Conservation (phyloP, 1,284 basidiomycete genomes). For the Naganishia sp. region DNA sequence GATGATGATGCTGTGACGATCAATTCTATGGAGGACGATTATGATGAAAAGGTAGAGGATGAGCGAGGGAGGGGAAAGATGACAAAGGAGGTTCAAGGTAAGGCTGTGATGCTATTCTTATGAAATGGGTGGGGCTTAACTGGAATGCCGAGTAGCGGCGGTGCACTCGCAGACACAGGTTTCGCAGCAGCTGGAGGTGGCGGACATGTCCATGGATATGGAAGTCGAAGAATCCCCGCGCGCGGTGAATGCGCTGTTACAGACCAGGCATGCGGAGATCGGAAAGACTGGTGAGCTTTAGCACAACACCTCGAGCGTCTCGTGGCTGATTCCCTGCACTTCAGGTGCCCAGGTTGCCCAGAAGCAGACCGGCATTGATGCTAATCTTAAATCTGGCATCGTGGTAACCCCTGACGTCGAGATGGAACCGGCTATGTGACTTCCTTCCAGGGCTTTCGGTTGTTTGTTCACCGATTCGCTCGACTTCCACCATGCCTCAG, state of each 20-base stretch:
- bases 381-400: too few species aligned
- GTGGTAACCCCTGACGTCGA: too few species aligned
- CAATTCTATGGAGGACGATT: conserved; percentile 26
- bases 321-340: too few species aligned
- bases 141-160: not conserved
- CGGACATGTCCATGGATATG: conserved; percentile 12
- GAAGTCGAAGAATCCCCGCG: conserved; percentile 1
- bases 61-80: conserved; percentile 25
- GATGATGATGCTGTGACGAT: conserved; percentile 23
- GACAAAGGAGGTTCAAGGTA: conserved; percentile 22
- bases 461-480: too few species aligned
- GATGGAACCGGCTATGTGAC: too few species aligned
- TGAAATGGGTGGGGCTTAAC: not conserved
- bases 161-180: conserved; percentile 15
- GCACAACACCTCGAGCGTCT: too few species aligned
- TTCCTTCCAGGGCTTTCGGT: too few species aligned
- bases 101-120: not conserved
- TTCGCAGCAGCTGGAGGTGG: conserved; percentile 16
- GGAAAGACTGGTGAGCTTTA: too few species aligned
- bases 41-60: conserved; percentile 26
- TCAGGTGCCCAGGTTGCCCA: too few species aligned
- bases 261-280: too few species aligned
- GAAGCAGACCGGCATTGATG: too few species aligned
- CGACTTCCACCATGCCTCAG: too few species aligned
- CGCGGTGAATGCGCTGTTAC: not conserved